Conservation (phyloP, 495 filamentous ascomycete species). For the Aspergillus egyptiacus region DNA sequence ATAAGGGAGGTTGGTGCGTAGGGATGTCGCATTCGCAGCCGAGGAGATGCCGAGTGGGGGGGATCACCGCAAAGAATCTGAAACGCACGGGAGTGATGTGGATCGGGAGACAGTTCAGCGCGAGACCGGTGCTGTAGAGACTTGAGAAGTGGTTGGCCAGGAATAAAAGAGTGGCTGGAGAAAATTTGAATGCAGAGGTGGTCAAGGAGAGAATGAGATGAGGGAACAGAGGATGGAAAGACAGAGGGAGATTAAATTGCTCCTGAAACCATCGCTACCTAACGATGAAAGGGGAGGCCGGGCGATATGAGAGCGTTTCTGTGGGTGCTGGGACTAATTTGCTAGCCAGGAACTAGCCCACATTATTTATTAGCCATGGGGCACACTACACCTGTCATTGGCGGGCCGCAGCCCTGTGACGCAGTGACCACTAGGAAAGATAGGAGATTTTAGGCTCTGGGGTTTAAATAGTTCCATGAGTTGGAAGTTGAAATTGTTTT, state of each 20-base stretch:
- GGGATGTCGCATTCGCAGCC: neutral
- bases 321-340: neutral
- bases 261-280: neutral
- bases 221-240: no score
- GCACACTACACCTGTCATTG: conserved; percentile 5
- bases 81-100: conserved; percentile 10
- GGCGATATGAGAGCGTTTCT: neutral
- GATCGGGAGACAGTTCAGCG: neutral
- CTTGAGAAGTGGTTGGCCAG: neutral
- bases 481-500: no score
- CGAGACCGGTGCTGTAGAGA: neutral
- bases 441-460: neutral
- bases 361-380: neutral
- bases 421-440: no score
- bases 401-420: no score
- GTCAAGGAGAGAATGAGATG: neutral
- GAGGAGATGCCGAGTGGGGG: conserved; percentile 10
- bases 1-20: conserved; percentile 16
- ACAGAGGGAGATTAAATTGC: no score
- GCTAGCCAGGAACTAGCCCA: conserved; percentile 3
- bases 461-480: no score
- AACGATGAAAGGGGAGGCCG: neutral
- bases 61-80: neutral
- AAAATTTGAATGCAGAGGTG: neutral
- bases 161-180: neutral